These are phyloP conservation scores for Aspergillus pseudoterreus DNA, from an alignment of 2,329 filamentous ascomycete species.

Conservation along the genomic window DNA sequence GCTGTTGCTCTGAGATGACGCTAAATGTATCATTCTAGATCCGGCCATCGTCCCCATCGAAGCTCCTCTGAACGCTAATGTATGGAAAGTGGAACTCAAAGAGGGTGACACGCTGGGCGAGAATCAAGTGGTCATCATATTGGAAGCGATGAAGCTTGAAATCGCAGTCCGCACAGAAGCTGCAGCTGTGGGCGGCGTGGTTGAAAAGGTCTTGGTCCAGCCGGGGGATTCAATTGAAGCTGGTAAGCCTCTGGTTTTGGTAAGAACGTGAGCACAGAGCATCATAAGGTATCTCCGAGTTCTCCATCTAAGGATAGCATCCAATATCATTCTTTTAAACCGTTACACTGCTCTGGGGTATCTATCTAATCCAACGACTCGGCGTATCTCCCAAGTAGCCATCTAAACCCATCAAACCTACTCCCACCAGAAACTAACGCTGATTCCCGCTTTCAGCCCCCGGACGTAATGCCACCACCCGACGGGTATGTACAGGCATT, in stretches of 20 bases:
- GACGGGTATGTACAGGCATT: slow-evolving; percentile 82
- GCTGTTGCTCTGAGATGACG: background rate
- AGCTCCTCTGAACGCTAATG: slow-evolving; percentile 48
- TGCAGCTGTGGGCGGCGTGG: slow-evolving; percentile 22
- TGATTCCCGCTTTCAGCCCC: slow-evolving; percentile 81
- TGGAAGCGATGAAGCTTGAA: slow-evolving; percentile 59
- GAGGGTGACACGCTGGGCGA: slow-evolving; percentile 41
- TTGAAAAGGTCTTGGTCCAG: slow-evolving; percentile 41
- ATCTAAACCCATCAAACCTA: slow-evolving; percentile 17
- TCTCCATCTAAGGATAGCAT: too few relatives aligned
- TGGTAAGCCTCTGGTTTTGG: slow-evolving; percentile 30
- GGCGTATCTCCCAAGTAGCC: background rate
- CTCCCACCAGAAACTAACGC: slow-evolving; percentile 97
- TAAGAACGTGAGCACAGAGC: slow-evolving; percentile 8
- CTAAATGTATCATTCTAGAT: slow-evolving; percentile 20
- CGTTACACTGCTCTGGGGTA: slow-evolving; percentile 1
- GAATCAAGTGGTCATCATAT: slow-evolving; percentile 44
- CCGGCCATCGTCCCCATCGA: slow-evolving; percentile 37
- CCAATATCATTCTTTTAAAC: background rate
- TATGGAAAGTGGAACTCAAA: slow-evolving; percentile 51
- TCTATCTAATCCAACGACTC: background rate
- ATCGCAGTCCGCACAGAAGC: slow-evolving; percentile 41
- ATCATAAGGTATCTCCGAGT: too few relatives aligned
- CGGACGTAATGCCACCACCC: slow-evolving; percentile 99
- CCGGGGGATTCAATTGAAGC: slow-evolving; percentile 37